Percentiles rank a stretch among this genome's conserved stretches.
Conservation (phyloP, 495 filamentous ascomycete species). For the Cairneyella variabilis region DNA sequence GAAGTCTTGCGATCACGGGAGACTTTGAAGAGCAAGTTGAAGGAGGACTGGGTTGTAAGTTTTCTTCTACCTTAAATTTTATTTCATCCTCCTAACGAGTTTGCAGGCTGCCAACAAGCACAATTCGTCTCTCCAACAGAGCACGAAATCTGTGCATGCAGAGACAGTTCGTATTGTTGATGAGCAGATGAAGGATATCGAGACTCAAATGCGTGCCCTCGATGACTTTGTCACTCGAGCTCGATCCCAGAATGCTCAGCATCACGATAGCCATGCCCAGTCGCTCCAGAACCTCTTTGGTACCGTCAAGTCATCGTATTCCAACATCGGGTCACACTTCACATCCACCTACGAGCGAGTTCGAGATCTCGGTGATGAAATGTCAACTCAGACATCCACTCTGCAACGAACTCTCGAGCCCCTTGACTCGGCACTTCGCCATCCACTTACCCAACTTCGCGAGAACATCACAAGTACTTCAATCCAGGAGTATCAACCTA, state of each 20-base stretch:
- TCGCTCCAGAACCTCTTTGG: slow-evolving; percentile 58
- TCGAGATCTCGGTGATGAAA: slow-evolving; percentile 57
- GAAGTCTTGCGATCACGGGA: slow-evolving; percentile 70
- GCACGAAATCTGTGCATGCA: slow-evolving; percentile 85
- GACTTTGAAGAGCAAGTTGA: slow-evolving; percentile 71
- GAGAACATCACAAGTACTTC: slow-evolving; percentile 53
- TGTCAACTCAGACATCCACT: slow-evolving; percentile 47
- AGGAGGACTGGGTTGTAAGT: slow-evolving; percentile 67
- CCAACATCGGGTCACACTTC: slow-evolving; percentile 62
- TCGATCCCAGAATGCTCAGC: slow-evolving; percentile 71
- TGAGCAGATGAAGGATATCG: slow-evolving; percentile 81
- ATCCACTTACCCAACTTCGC: slow-evolving; percentile 67
- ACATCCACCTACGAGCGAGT: slow-evolving; percentile 57
- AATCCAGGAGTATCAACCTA: slow-evolving; percentile 75
- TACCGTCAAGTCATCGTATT: slow-evolving; percentile 67
- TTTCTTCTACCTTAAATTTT: not conserved
- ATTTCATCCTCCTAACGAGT: slow-evolving; percentile 27
- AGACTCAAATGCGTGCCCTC: slow-evolving; percentile 78
- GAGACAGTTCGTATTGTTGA: slow-evolving; percentile 88
- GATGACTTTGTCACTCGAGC: slow-evolving; percentile 89
- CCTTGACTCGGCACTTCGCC: slow-evolving; percentile 55
- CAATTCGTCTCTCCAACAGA: slow-evolving; percentile 71
- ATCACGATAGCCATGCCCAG: slow-evolving; percentile 60
- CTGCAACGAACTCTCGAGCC: slow-evolving; percentile 54
- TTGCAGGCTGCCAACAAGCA: slow-evolving; percentile 69